Conservation (phyloP, 192 early-diverging fungal genomes). For the Obelidium mucronatum region DNA sequence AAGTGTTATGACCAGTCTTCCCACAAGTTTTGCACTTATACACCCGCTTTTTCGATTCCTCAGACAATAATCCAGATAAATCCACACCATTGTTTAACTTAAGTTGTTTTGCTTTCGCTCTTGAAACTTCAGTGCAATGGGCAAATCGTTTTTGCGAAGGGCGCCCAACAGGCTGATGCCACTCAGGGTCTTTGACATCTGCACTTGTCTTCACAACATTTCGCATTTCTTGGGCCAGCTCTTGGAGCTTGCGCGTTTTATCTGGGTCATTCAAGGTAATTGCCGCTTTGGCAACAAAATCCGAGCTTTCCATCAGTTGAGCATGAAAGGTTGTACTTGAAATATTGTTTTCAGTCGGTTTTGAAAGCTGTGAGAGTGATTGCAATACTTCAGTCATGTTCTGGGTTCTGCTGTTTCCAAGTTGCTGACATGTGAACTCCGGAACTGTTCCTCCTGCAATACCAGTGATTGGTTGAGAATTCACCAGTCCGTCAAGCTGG, state of each 20-base stretch:
- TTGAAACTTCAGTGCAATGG: neutral
- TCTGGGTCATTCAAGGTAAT: neutral
- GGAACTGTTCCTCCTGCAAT: neutral
- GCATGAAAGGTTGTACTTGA: neutral
- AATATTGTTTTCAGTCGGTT: neutral
- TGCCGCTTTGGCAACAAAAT: neutral
- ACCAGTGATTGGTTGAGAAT: neutral
- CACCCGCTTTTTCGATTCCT: neutral
- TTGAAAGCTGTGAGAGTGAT: neutral
- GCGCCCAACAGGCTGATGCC: neutral
- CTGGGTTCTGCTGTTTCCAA: neutral
- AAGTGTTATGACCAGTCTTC: neutral
- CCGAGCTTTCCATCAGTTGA: neutral
- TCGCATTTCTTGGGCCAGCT: neutral
- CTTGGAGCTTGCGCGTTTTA: neutral
- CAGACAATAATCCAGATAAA: neutral
- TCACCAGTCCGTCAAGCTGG: neutral
- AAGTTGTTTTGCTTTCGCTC: neutral
- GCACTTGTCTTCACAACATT: neutral
- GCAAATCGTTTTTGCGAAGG: neutral
- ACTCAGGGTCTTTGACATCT: neutral
- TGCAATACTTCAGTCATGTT: neutral
- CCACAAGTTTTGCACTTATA: neutral
- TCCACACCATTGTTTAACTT: neutral
- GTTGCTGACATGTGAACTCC: neutral